Evolutionary conservation across 2,329 filamentous ascomycete genomes (phyloP), one percentile per base, ranked within the genome.

Genomic region (Gnomoniopsis sp.): DNA sequence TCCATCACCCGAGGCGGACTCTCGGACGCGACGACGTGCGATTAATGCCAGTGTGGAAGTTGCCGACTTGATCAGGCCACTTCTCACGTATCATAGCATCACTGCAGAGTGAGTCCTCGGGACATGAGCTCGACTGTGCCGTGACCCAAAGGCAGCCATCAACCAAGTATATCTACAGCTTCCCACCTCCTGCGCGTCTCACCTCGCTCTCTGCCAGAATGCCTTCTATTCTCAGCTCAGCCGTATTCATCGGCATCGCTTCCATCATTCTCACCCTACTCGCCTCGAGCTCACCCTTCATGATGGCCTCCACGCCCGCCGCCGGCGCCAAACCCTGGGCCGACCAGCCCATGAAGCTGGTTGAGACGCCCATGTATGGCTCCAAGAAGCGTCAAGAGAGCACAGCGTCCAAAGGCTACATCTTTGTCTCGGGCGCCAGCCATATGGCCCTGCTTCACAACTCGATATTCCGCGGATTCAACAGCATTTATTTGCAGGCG

Each of bases 381-480:
- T 81, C 79, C 3, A 77, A 79, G 60, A 80, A 80, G 75, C 79
- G 81, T 60, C 30, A 33, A 22, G 8, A 21, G 26, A 11, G 23
- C 48, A 47, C 33, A 3, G 19, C 8, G 15, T 22, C 61, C 83
- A 79, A 79, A 79, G 41, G 82, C 86, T 65, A 74, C 84, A 63
- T 86, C 85, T 69, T 84, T 81, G 1, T 77, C 75, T 0, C 12
- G 3, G 81, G 81, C 22, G 83, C 84, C 0, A 84, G 82, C 17
- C 81, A 87, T 70, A 87, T 86, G 84, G 76, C 78, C 3, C 69
- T 86, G 53, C 73, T 85, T 52, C 84, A 88, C 75, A 88, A 88
- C 65, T 74, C 80, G 57, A 81, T 88, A 65, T 80, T 87, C 62
- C 82, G 85, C 46, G 82, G 83, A 55, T 85, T 83, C 74, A 88